Evolutionary conservation across 202 grass and related monocot genomes (phyloP).

Genomic region (Musa balbisiana): DNA sequence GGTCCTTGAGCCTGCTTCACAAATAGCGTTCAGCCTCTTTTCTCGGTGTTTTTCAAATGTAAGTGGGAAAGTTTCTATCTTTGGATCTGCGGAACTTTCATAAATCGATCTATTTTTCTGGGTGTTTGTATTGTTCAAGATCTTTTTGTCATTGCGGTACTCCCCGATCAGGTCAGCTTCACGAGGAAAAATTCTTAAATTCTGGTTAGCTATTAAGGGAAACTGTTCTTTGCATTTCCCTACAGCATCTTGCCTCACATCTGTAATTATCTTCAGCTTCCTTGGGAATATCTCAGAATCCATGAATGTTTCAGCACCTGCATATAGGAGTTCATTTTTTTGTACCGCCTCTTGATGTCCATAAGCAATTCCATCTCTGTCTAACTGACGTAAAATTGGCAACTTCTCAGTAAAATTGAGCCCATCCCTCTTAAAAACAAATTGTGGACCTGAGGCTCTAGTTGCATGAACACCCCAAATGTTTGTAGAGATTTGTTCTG

Average conservation of each 20-base stretch:
- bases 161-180: constrained; percentile 34
- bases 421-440: constrained; percentile 28
- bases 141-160: constrained; percentile 35
- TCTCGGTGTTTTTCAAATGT: constrained; percentile 6
- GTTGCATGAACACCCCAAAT: constrained; percentile 31
- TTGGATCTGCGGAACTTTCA: constrained; percentile 34
- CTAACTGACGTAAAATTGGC: constrained; percentile 26
- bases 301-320: constrained; percentile 28
- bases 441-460: constrained; percentile 25
- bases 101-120: constrained; percentile 24
- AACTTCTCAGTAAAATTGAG: constrained; percentile 23
- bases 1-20: constrained; percentile 30
- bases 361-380: constrained; percentile 22
- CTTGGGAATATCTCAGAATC: constrained; percentile 35
- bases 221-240: constrained; percentile 10
- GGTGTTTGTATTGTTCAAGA: constrained; percentile 42
- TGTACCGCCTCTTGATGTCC: background rate
- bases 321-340: constrained; percentile 18
- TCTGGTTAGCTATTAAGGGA: constrained; percentile 28
- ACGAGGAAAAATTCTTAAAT: constrained; percentile 8
- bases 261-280: constrained; percentile 16
- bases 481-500: constrained; percentile 25
- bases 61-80: background rate
- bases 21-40: constrained; percentile 10
- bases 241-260: constrained; percentile 20